These are phyloP conservation scores for Aleurites moluccanus DNA, from an alignment of 441 rosid species.

Conservation along the genomic window DNA sequence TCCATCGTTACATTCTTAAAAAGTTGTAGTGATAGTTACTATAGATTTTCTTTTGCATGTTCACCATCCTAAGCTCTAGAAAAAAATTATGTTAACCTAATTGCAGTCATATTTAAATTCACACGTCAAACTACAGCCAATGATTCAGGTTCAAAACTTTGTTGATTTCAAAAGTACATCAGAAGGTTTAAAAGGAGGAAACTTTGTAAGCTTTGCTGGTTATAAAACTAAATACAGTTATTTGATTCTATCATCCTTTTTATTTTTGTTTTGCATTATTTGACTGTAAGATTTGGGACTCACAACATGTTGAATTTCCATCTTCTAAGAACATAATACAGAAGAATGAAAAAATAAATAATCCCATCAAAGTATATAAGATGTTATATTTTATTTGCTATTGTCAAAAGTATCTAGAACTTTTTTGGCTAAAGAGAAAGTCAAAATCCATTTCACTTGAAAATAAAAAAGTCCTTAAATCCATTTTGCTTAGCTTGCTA, in stretches of 20 bases:
- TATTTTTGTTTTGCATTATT: not conserved
- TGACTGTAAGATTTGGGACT: not conserved
- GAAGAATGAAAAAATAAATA: not conserved
- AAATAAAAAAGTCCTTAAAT: too few relatives aligned
- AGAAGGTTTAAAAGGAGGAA: not conserved
- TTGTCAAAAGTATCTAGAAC: not conserved
- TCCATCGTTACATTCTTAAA: not conserved
- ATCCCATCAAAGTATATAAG: not conserved
- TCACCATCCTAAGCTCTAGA: not conserved
- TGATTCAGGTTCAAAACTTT: not conserved
- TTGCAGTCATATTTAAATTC: not conserved
- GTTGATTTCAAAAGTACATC: not conserved
- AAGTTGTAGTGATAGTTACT: not conserved
- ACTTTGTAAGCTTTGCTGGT: not conserved
- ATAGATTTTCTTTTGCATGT: not conserved
- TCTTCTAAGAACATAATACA: not conserved
- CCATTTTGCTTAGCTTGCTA: not conserved
- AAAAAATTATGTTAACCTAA: not conserved
- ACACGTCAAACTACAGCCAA: not conserved
- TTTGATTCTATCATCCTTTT: not conserved
- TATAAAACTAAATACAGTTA: not conserved
- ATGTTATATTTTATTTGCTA: not conserved
- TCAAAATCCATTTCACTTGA: not conserved
- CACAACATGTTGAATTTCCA: too few relatives aligned
- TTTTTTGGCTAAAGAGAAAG: not conserved